These are phyloP conservation scores for Fraxinus greggii DNA, from an alignment of 305 asterid species.

Conservation along the genomic window DNA sequence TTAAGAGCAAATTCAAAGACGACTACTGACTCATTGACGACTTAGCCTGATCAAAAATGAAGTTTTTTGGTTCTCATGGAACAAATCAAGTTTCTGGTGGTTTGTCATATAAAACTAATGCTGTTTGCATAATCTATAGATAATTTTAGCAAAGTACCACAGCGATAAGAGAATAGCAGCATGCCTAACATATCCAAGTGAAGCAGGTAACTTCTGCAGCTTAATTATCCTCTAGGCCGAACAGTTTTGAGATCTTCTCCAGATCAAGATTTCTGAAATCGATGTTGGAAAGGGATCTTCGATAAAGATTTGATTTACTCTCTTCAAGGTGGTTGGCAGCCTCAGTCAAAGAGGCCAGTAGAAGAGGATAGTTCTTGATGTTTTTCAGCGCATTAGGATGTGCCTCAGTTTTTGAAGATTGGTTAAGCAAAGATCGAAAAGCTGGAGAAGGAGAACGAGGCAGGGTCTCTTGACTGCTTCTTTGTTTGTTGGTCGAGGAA, in stretches of 20 bases:
- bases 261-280: conserved; percentile 62
- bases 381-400: conserved; percentile 83
- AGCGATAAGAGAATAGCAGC: not conserved
- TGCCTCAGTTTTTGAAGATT: conserved; percentile 65
- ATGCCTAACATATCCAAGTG: not conserved
- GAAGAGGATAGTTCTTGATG: conserved; percentile 78
- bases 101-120: not conserved
- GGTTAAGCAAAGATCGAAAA: conserved; percentile 42
- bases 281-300: conserved; percentile 56
- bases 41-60: not conserved
- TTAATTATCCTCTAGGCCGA: conserved; percentile 45
- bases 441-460: conserved; percentile 64
- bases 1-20: conserved; percentile 67
- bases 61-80: not conserved
- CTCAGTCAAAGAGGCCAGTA: conserved; percentile 69
- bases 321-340: conserved; percentile 67
- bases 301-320: conserved; percentile 54
- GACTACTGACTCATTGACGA: conserved; percentile 34
- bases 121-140: not conserved
- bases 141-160: not conserved
- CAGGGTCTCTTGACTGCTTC: conserved; percentile 31
- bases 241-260: conserved; percentile 61
- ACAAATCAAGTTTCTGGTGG: not conserved
- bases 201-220: not conserved
- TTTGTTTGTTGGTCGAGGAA: conserved; percentile 30